Conservation (phyloP, 75 land plant species). For the Pinus taeda region DNA sequence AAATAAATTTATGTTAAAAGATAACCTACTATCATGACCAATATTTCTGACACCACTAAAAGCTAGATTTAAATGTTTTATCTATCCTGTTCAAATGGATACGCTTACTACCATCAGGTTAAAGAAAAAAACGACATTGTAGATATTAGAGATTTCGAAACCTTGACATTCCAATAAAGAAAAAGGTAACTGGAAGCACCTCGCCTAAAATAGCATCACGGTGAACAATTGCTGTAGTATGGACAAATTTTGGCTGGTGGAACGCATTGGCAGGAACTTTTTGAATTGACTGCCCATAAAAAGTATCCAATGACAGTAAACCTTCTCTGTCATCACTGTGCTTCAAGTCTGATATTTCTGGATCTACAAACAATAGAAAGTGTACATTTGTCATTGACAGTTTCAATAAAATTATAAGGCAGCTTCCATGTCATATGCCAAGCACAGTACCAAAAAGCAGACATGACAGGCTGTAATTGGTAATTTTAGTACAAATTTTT, state of each 20-base stretch:
- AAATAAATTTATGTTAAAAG: not conserved
- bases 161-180: not conserved
- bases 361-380: constrained; percentile 3
- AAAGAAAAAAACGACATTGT: not conserved
- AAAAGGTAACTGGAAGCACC: constrained; percentile 25
- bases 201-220: constrained; percentile 70
- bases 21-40: not conserved
- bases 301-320: not conserved
- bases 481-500: constrained; percentile 1
- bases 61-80: not conserved
- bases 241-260: constrained; percentile 27
- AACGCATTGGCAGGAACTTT: constrained; percentile 1
- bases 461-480: not conserved
- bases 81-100: not conserved
- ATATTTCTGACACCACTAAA: not conserved
- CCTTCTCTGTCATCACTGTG: not conserved
- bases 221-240: constrained; percentile 73
- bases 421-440: not conserved
- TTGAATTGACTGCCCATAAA: not conserved
- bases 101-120: not conserved
- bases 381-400: not conserved
- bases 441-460: not conserved
- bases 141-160: constrained; percentile 3
- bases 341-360: constrained; percentile 3
- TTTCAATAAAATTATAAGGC: not conserved